phyloP scores from a whole-genome alignment of 495 filamentous ascomycete genomes.

The Emericellopsis terricola region DNA sequence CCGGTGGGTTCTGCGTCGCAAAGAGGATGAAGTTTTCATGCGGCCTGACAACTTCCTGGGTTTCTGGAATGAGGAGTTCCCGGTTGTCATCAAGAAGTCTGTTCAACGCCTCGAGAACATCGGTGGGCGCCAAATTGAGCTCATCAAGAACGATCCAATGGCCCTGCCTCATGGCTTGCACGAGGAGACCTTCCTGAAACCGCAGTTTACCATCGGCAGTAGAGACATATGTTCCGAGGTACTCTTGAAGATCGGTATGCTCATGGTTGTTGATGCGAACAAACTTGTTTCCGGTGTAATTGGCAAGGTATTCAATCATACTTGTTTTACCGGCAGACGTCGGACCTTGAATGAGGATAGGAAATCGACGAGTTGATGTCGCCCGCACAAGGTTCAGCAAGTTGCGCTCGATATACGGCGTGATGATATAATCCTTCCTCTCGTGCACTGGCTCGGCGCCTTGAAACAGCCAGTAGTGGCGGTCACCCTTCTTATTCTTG shows the following conservation, averaged over 20 bases:
- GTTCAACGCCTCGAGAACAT: constrained; percentile 91
- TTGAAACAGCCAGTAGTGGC: constrained; percentile 81
- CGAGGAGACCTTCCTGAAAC: constrained; percentile 89
- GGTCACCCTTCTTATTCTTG: constrained; percentile 32
- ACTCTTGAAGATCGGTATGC: constrained; percentile 95
- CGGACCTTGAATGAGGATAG: constrained; percentile 90
- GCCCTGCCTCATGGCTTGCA: constrained; percentile 78
- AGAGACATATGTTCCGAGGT: constrained; percentile 86
- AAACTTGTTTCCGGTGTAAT: constrained; percentile 88
- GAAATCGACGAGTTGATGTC: constrained; percentile 77
- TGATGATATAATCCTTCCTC: constrained; percentile 85
- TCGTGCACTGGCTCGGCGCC: constrained; percentile 47
- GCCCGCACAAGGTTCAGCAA: constrained; percentile 85
- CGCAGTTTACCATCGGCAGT: constrained; percentile 61
- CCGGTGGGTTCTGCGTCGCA: constrained; percentile 96
- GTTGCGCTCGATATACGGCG: constrained; percentile 85
- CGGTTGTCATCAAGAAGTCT: constrained; percentile 90
- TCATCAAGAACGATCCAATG: constrained; percentile 98
- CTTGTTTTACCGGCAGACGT: constrained; percentile 96
- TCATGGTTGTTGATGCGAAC: constrained; percentile 99
- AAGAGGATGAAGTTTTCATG: constrained; percentile 96
- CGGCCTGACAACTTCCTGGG: constrained; percentile 80
- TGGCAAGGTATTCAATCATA: constrained; percentile 96
- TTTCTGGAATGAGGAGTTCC: constrained; percentile 94
- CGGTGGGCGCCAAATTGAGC: constrained; percentile 86